These are phyloP conservation scores for Candolleomyces aberdarensis DNA, from an alignment of 768 basidiomycete genomes.

Conservation along the genomic window DNA sequence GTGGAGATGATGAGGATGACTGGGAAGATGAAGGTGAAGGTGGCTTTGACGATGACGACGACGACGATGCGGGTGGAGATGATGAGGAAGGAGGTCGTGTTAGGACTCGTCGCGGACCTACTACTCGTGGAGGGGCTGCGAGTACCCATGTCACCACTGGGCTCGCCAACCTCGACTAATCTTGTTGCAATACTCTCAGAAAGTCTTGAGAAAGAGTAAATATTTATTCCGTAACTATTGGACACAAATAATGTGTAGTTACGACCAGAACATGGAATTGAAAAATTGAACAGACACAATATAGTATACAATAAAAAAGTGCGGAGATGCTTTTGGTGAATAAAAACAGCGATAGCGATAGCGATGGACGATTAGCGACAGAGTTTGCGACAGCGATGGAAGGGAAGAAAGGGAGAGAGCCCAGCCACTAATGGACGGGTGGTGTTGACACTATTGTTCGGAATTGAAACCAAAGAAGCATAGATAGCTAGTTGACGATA, in stretches of 20 bases:
- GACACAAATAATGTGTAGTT: neutral
- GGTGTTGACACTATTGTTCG: neutral
- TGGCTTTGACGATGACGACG: neutral
- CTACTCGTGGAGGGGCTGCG: slow-evolving; percentile 1
- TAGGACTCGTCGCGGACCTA: neutral
- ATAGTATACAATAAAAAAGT: neutral
- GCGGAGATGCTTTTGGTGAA: neutral
- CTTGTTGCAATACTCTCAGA: neutral
- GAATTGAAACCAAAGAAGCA: neutral
- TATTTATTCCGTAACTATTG: neutral
- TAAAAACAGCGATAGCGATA: slow-evolving; percentile 1
- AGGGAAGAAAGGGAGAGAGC: neutral
- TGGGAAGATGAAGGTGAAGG: slow-evolving; percentile 21
- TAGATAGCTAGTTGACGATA: neutral
- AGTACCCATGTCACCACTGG: slow-evolving; percentile 4
- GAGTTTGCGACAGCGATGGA: neutral
- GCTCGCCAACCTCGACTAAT: slow-evolving; percentile 1
- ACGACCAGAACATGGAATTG: neutral
- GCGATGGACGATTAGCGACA: slow-evolving; percentile 1
- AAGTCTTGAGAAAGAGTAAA: neutral
- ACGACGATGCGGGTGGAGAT: neutral
- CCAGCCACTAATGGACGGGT: neutral
- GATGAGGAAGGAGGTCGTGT: neutral
- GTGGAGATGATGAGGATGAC: slow-evolving; percentile 29
- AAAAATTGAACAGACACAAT: neutral